These are phyloP conservation scores for Olyra latifolia DNA, from an alignment of 176 grass and related monocot species.

Conservation along the genomic window DNA sequence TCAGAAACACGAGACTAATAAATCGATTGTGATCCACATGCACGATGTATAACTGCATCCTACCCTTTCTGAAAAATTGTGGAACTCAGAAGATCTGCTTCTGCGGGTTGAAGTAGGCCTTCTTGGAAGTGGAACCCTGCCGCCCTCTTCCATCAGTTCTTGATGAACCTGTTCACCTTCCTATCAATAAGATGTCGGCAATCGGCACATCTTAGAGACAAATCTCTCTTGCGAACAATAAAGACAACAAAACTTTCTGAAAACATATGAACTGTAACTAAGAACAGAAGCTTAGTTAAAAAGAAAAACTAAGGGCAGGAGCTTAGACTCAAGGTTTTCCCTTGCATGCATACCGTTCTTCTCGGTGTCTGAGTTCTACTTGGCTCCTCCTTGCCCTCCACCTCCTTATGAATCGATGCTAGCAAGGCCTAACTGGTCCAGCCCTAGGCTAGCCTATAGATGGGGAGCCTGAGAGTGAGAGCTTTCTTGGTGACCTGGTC, in stretches of 20 bases:
- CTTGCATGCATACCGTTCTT: constrained; percentile 17
- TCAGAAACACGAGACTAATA: background rate
- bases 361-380: background rate
- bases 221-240: background rate
- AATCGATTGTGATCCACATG: background rate
- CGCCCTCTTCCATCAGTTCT: constrained; percentile 41
- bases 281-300: background rate
- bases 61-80: constrained; percentile 85
- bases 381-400: background rate
- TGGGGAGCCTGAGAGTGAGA: constrained; percentile 21
- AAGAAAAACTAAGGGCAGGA: background rate
- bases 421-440: constrained; percentile 32
- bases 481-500: constrained; percentile 32
- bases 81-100: constrained; percentile 68
- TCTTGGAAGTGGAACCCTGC: constrained; percentile 13
- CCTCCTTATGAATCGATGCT: constrained; percentile 33
- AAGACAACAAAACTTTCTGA: background rate
- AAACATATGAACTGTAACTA: background rate
- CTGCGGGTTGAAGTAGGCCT: constrained; percentile 43
- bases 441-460: constrained; percentile 39
- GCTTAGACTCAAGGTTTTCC: background rate
- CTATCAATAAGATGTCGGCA: background rate
- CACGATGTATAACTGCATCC: background rate
- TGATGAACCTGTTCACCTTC: constrained; percentile 12
- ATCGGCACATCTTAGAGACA: background rate